These are phyloP conservation scores for Calcarisporium arbuscula DNA, from an alignment of 2,329 filamentous ascomycete species.

Conservation along the genomic window DNA sequence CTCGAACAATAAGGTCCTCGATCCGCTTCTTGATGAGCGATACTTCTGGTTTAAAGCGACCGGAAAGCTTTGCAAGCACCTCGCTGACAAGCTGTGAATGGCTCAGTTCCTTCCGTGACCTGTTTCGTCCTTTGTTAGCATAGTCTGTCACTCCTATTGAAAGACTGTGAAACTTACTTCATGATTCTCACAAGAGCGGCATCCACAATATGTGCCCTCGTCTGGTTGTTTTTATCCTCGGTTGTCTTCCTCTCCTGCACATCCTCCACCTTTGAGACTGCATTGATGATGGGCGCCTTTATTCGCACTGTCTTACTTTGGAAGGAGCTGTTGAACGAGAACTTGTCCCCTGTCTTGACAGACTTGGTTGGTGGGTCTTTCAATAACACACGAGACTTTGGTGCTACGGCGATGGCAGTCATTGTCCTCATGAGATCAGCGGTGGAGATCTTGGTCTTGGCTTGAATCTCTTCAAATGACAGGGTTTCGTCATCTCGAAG, in stretches of 20 bases:
- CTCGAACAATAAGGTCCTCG: conserved; percentile 67
- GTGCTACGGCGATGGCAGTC: conserved; percentile 73
- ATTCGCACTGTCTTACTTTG: conserved; percentile 78
- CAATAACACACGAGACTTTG: conserved; percentile 73
- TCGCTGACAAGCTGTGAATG: conserved; percentile 67
- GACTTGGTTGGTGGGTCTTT: conserved; percentile 78
- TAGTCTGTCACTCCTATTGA: background rate
- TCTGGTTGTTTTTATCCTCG: conserved; percentile 69
- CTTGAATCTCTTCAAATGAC: conserved; percentile 72
- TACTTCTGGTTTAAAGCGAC: conserved; percentile 70
- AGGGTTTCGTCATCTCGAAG: conserved; percentile 46
- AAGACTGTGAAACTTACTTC: conserved; percentile 56
- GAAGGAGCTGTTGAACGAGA: conserved; percentile 78
- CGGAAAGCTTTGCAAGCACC: conserved; percentile 61
- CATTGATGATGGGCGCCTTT: conserved; percentile 79
- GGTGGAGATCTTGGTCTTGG: conserved; percentile 69
- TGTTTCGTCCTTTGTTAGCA: conserved; percentile 31
- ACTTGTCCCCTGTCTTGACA: conserved; percentile 69
- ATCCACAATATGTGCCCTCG: conserved; percentile 64
- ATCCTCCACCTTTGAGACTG: conserved; percentile 79
- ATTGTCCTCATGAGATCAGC: conserved; percentile 70
- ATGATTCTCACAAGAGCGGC: conserved; percentile 76
- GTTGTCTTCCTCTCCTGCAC: conserved; percentile 62
- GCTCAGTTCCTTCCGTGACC: conserved; percentile 65
- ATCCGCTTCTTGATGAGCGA: conserved; percentile 76